phyloP scores from a whole-genome alignment of 495 filamentous ascomycete species.

The Pyrenula massariospora region DNA sequence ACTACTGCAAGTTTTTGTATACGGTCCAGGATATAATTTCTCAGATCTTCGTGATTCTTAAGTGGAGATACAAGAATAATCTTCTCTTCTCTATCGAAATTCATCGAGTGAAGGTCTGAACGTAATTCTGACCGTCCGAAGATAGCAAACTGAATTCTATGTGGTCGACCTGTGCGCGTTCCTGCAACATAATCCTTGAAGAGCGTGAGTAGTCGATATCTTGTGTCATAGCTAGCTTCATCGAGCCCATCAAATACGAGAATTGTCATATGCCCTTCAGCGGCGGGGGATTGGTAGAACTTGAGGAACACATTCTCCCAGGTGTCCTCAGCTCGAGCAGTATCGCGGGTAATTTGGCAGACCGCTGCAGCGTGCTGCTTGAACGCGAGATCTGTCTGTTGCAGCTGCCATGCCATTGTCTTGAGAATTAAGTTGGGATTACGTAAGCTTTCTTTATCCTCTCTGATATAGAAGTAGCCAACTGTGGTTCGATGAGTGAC shows the following conservation, averaged over 20 bases:
- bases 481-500: background rate
- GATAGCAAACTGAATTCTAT: background rate
- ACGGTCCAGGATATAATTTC: constrained; percentile 15
- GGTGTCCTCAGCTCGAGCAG: constrained; percentile 14
- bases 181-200: background rate
- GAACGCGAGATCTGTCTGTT: background rate
- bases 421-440: background rate
- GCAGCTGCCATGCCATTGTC: background rate
- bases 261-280: constrained; percentile 2
- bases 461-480: background rate
- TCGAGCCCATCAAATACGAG: background rate
- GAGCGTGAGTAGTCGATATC: background rate
- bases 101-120: background rate
- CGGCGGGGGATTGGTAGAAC: constrained; percentile 9
- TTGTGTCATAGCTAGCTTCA: background rate
- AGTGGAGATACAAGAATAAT: background rate
- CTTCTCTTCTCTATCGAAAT: background rate
- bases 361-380: constrained; percentile 1
- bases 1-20: constrained; percentile 8
- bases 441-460: background rate
- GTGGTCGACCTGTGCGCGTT: background rate
- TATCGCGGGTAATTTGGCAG: constrained; percentile 1
- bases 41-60: constrained; percentile 12
- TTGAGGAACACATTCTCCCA: constrained; percentile 18
- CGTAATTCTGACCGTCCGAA: background rate